phyloP scores from a whole-genome alignment of 345 rosid species.

The Euclidium syriacum region DNA sequence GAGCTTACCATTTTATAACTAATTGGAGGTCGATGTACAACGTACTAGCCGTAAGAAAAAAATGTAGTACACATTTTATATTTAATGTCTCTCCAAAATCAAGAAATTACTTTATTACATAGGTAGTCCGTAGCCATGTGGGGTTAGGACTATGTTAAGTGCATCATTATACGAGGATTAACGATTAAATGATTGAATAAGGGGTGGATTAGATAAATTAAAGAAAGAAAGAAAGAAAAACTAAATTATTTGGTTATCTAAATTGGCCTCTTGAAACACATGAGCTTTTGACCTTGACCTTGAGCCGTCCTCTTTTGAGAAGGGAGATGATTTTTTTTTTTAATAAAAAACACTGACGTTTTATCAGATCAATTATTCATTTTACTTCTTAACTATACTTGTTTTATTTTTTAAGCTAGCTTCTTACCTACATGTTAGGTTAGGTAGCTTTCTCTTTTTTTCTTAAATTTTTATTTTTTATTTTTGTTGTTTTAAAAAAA shows the following conservation, averaged over 20 bases:
- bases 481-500: too few relatives aligned
- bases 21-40: slow-evolving; percentile 4
- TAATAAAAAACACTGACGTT: slow-evolving; percentile 22
- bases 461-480: not conserved
- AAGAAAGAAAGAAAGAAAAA: not conserved
- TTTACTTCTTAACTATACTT: slow-evolving; percentile 15
- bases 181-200: slow-evolving; percentile 25
- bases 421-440: slow-evolving; percentile 19
- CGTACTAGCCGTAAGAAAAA: not conserved
- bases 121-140: slow-evolving; percentile 33
- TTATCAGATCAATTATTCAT: slow-evolving; percentile 26
- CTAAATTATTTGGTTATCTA: not conserved
- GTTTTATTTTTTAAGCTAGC: slow-evolving; percentile 1
- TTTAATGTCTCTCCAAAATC: slow-evolving; percentile 12
- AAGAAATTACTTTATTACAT: slow-evolving; percentile 9
- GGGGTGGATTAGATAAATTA: slow-evolving; percentile 14
- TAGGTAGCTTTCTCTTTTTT: slow-evolving; percentile 17
- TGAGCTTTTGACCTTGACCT: slow-evolving; percentile 28
- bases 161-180: slow-evolving; percentile 29
- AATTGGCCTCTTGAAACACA: slow-evolving; percentile 27
- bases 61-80: slow-evolving; percentile 16
- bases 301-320: slow-evolving; percentile 28
- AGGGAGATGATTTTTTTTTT: not conserved
- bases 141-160: slow-evolving; percentile 17
- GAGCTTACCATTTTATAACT: not conserved